phyloP scores from a whole-genome alignment of 192 early-diverging fungal genomes.

The Gaertneriomyces semiglobifer region DNA sequence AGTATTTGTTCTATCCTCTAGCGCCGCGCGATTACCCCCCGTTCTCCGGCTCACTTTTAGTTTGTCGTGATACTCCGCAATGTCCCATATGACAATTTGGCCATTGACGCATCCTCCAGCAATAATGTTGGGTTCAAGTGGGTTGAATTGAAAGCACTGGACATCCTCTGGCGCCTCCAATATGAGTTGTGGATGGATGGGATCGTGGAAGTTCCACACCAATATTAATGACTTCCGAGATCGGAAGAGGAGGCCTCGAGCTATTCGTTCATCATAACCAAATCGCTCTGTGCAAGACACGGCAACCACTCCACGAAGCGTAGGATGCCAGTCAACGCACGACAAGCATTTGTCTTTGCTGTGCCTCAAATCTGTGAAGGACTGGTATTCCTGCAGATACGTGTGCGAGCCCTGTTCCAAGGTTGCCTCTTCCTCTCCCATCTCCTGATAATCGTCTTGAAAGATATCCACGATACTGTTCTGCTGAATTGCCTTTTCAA shows the following conservation, averaged over 20 bases:
- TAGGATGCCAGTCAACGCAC: conserved; percentile 63
- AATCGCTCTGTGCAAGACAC: conserved; percentile 52
- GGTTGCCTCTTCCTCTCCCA: conserved; percentile 58
- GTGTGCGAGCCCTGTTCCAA: conserved; percentile 59
- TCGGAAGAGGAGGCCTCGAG: conserved; percentile 36
- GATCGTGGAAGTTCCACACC: conserved; percentile 66
- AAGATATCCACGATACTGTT: conserved; percentile 60
- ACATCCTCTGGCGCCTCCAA: conserved; percentile 64
- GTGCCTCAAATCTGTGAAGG: conserved; percentile 60
- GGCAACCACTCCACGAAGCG: conserved; percentile 47
- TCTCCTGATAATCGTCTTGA: conserved; percentile 48
- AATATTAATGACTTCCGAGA: conserved; percentile 49
- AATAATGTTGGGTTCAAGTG: conserved; percentile 52
- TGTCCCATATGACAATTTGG: conserved; percentile 62
- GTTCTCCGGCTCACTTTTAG: conserved; percentile 48
- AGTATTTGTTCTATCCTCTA: not conserved
- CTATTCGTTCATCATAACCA: conserved; percentile 56
- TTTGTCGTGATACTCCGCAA: conserved; percentile 55
- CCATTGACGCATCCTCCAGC: conserved; percentile 59
- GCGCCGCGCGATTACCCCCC: conserved; percentile 4
- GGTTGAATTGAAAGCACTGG: conserved; percentile 54
- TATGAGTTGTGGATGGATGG: conserved; percentile 63
- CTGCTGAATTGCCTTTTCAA: conserved; percentile 56
- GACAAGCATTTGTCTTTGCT: conserved; percentile 61
- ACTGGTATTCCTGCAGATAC: conserved; percentile 60